phyloP scores from a whole-genome alignment of 306 rosid genomes.

The Luffa aegyptiaca region DNA sequence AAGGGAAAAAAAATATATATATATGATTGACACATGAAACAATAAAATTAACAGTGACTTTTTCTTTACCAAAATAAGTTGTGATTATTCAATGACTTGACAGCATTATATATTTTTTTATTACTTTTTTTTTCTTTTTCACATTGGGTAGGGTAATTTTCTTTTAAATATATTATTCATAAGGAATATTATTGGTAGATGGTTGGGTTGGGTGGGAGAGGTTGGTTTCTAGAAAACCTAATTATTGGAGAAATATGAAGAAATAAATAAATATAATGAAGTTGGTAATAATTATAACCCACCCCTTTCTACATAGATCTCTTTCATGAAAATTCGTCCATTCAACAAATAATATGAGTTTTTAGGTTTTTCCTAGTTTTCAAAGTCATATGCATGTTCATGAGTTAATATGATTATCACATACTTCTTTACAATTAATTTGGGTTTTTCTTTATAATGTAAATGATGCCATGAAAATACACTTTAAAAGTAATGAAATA shows the following conservation, averaged over 20 bases:
- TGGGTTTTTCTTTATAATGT: not conserved
- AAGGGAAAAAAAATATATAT: not conserved
- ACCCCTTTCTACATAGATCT: not conserved
- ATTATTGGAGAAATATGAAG: not conserved
- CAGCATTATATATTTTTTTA: not conserved
- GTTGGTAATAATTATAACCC: not conserved
- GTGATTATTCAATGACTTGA: not conserved
- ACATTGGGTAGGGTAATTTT: not conserved
- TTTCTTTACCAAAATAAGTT: not conserved
- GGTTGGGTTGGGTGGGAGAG: conserved; percentile 7
- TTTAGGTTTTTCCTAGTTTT: not conserved
- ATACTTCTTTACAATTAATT: not conserved
- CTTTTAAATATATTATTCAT: not conserved
- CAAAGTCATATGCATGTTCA: not conserved
- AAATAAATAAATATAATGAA: not conserved
- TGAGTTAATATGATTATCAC: not conserved
- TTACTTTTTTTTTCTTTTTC: not conserved
- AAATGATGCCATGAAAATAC: not conserved
- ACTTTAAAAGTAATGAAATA: too few species aligned
- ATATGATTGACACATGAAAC: not conserved
- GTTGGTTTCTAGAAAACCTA: not conserved
- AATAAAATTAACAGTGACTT: not conserved
- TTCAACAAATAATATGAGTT: not conserved
- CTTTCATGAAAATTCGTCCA: too few species aligned
- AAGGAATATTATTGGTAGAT: not conserved